Evolutionary conservation across 73 alveolate genomes (phyloP).

Genomic region (Blepharisma japonicum): DNA sequence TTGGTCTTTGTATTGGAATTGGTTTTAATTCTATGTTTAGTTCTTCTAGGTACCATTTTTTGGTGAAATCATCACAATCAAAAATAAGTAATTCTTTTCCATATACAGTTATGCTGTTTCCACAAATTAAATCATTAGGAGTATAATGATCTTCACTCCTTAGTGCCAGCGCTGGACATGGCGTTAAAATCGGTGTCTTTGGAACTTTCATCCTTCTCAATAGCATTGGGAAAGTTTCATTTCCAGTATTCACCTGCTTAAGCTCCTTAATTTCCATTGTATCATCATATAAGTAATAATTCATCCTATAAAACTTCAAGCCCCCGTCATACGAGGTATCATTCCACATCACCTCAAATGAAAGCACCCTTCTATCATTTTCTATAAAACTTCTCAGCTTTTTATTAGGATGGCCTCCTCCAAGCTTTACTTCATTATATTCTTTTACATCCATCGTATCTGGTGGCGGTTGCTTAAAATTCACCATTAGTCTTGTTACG

Average conservation of each 20-base stretch:
- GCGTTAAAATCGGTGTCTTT: constrained; percentile 81
- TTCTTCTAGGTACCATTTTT: constrained; percentile 82
- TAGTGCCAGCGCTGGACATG: constrained; percentile 93
- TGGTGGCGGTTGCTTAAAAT: constrained; percentile 82
- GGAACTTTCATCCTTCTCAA: constrained; percentile 89
- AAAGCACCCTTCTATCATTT: constrained; percentile 85
- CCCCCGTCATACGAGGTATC: constrained; percentile 90
- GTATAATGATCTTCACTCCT: constrained; percentile 84
- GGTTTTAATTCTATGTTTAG: constrained; percentile 76
- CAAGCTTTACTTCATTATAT: constrained; percentile 89
- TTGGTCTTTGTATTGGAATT: constrained; percentile 65
- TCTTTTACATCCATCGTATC: constrained; percentile 89
- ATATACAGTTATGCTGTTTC: constrained; percentile 78
- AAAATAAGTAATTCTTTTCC: constrained; percentile 82
- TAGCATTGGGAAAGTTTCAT: constrained; percentile 88
- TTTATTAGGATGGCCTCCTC: constrained; percentile 92
- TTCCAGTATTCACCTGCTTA: constrained; percentile 84
- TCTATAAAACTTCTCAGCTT: constrained; percentile 70
- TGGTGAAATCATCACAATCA: constrained; percentile 95
- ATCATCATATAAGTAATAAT: constrained; percentile 85
- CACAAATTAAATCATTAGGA: constrained; percentile 86
- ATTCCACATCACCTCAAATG: constrained; percentile 82
- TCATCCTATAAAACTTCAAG: constrained; percentile 81
- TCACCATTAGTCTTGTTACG: constrained; percentile 75
- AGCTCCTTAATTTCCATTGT: constrained; percentile 92